A percentile compares a stretch with the other conserved stretches of the same genome.
These are phyloP conservation scores for Quercus gilva DNA, from an alignment of 306 rosid species.

Conservation along the genomic window DNA sequence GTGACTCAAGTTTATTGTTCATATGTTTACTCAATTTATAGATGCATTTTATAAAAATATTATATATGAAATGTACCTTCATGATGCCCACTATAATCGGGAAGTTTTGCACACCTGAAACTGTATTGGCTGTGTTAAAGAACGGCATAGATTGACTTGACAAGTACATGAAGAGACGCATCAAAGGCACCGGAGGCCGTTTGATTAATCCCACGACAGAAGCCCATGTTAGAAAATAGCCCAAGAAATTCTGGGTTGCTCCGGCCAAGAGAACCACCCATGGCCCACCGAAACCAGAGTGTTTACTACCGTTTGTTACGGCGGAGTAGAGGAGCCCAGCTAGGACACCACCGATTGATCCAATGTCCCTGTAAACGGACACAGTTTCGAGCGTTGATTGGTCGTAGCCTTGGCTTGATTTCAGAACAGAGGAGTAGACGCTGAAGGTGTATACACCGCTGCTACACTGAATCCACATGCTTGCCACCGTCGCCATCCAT, in stretches of 20 bases:
- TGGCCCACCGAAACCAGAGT: conserved; percentile 42
- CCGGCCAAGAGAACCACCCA: conserved; percentile 65
- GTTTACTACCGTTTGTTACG: conserved; percentile 9
- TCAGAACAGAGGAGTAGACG: conserved; percentile 70
- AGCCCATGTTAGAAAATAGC: conserved; percentile 70
- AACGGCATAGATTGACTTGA: conserved; percentile 57
- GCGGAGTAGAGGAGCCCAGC: conserved; percentile 80
- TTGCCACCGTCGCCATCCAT: conserved; percentile 59
- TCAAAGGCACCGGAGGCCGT: conserved; percentile 56
- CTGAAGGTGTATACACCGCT: conserved; percentile 80
- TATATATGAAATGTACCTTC: conserved; percentile 45
- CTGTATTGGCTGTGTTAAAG: conserved; percentile 66
- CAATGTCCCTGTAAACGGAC: conserved; percentile 85
- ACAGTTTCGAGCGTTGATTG: conserved; percentile 87
- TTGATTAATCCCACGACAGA: conserved; percentile 54
- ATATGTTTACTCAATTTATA: too few species aligned
- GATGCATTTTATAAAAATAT: too few species aligned
- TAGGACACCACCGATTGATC: conserved; percentile 71
- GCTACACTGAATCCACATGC: conserved; percentile 80
- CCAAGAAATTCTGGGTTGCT: conserved; percentile 56
- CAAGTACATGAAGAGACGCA: conserved; percentile 65
- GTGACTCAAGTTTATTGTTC: too few species aligned
- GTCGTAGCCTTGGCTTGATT: conserved; percentile 65
- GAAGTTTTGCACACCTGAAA: conserved; percentile 68
- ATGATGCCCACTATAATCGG: conserved; percentile 56